These are phyloP conservation scores for Zizania palustris DNA, from an alignment of 202 grass and related monocot genomes.

Conservation along the genomic window DNA sequence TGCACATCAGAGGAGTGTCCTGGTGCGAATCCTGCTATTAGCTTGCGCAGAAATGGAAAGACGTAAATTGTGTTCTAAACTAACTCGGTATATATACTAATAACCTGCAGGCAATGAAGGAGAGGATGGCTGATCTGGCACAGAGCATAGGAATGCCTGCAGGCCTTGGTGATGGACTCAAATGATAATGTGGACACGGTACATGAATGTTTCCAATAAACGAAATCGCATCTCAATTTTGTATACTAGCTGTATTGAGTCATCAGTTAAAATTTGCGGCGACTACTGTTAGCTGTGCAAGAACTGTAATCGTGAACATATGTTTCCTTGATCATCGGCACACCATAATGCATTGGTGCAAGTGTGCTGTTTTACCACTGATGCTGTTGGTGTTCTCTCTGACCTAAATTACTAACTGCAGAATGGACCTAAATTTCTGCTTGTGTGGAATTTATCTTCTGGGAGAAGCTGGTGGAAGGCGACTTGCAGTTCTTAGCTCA, in stretches of 20 bases:
- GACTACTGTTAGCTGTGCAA: slow-evolving; percentile 30
- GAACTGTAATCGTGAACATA: slow-evolving; percentile 36
- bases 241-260: slow-evolving; percentile 51
- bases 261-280: slow-evolving; percentile 15
- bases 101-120: slow-evolving; percentile 85
- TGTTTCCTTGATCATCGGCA: slow-evolving; percentile 22
- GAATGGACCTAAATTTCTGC: not conserved
- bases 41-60: not conserved
- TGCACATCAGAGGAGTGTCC: slow-evolving; percentile 84
- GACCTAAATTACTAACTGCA: not conserved
- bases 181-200: slow-evolving; percentile 34
- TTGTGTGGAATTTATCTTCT: not conserved
- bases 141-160: slow-evolving; percentile 94
- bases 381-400: not conserved
- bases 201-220: slow-evolving; percentile 40
- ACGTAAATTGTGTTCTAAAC: not conserved
- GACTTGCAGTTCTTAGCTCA: too few species aligned
- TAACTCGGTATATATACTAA: slow-evolving; percentile 14
- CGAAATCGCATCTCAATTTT: slow-evolving; percentile 54
- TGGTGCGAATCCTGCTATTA: slow-evolving; percentile 52
- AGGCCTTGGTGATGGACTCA: slow-evolving; percentile 66
- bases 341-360: slow-evolving; percentile 7
- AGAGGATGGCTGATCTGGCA: slow-evolving; percentile 94
- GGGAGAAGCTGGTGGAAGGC: not conserved
- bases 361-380: slow-evolving; percentile 23